Conservation (phyloP, 2,329 filamentous ascomycete genomes). For the Mariannaea sp. region DNA sequence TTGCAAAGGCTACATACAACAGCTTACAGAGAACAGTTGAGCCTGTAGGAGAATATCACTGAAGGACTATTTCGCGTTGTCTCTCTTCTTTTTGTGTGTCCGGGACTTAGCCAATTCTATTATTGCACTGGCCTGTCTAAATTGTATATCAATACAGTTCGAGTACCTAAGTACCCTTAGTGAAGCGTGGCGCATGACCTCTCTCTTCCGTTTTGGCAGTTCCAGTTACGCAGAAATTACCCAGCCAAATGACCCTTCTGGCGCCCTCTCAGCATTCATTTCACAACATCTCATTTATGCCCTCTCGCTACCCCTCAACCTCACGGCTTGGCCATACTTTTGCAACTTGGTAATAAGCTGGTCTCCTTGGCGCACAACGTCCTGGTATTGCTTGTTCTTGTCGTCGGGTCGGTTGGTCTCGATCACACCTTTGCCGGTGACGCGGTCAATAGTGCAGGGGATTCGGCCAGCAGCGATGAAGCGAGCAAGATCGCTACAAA, state of each 20-base stretch:
- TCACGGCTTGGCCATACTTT: conserved; percentile 97
- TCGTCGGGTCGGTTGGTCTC: conserved; percentile 97
- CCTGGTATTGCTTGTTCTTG: conserved; percentile 99
- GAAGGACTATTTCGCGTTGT: background rate
- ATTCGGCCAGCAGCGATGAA: conserved; percentile 96
- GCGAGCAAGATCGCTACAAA: conserved; percentile 81
- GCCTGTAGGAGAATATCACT: background rate
- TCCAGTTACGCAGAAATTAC: conserved; percentile 18
- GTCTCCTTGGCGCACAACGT: conserved; percentile 96
- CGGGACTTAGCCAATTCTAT: conserved; percentile 32
- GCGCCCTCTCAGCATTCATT: conserved; percentile 2
- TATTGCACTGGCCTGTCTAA: conserved; percentile 38
- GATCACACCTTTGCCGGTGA: conserved; percentile 94
- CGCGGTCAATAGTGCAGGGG: conserved; percentile 95
- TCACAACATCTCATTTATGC: conserved; percentile 56
- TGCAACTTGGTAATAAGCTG: conserved; percentile 98
- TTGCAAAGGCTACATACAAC: background rate
- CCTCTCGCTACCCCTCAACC: conserved; percentile 91
- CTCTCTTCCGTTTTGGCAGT: conserved; percentile 6
- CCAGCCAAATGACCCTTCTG: conserved; percentile 15
- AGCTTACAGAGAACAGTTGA: background rate
- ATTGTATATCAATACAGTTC: conserved; percentile 42
- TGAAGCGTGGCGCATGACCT: conserved; percentile 26
- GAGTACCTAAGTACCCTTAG: conserved; percentile 28
- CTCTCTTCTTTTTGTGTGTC: conserved; percentile 21